phyloP scores from a whole-genome alignment of 2,329 filamentous ascomycete species.

The Talaromyces pinophilus region DNA sequence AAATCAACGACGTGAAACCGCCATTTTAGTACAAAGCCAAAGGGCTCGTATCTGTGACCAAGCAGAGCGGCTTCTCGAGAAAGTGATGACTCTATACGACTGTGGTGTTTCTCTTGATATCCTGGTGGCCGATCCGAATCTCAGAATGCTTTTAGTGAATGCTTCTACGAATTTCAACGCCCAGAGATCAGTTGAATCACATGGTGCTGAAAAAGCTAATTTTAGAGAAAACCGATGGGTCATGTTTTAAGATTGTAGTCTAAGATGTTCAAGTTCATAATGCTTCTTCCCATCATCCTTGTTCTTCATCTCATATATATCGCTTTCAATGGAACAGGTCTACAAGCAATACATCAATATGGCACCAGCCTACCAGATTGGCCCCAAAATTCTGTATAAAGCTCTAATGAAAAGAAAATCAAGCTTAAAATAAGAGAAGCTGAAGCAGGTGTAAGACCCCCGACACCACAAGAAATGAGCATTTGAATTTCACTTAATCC shows the following conservation, averaged over 20 bases:
- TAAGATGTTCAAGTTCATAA: not conserved
- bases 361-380: not conserved
- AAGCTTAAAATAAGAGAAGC: constrained; percentile 1
- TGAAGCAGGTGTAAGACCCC: not conserved
- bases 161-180: not conserved
- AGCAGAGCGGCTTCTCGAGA: not conserved
- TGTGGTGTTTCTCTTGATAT: constrained; percentile 4
- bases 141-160: not conserved
- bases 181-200: not conserved
- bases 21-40: not conserved
- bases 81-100: not conserved
- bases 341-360: not conserved
- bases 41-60: constrained; percentile 6
- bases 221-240: not conserved
- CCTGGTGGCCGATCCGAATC: not conserved
- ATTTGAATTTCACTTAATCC: not conserved
- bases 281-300: not conserved
- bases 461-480: not conserved
- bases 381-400: not conserved
- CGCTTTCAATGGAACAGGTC: not conserved
- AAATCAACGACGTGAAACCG: not conserved
- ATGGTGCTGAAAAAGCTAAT: not conserved
- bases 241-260: not conserved
- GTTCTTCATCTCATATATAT: constrained; percentile 3
- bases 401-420: not conserved